Evolutionary conservation across 441 rosid species (phyloP), one percentile per base, ranked within the genome.

Genomic region (Theobroma grandiflorum): DNA sequence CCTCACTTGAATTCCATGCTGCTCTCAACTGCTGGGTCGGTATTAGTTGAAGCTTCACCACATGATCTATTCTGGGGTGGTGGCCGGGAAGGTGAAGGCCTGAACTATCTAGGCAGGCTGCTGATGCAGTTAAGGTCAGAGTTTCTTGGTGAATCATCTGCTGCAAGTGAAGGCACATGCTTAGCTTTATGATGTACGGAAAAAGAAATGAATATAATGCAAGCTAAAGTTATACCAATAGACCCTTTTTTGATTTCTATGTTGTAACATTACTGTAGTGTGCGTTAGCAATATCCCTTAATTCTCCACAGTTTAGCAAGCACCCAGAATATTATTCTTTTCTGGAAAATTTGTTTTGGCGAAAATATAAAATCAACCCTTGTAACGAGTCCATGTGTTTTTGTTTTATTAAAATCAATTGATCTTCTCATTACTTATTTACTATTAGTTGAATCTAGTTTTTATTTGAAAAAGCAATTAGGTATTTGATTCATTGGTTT

Each of bases 61-160:
- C 98, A 94, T 20, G 95, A 96, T 89, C 95, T 91, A 12, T 96
- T 92, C 68, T 94, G 99, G 99, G 98, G 98, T 15, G 97, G 99
- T 62, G 98, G 99, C 35, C 88, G 97, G 4, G 99, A 96, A 63
- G 99, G 97, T 42, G 99, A 93, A 87, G 99, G 97, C 80, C 88
- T 96, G 55, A 94, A 96, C 85, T 89, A 96, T 85, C 92, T 96
- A 40, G 99, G 99, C 37, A 86, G 98, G 87, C 80, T 92, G 67
- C 88, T 94, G 65, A 93, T 93, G 99, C 94, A 82, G 82, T 85
- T 94, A 79, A 90, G 98, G 77, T 89, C 99, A 10, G 96, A 93
- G 87, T 94, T 85, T 88, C 89, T 94, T 31, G 90, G 90, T 2
- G 93, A 93, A 76, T 80, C 90, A 70, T 85, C 90, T 75, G 55